Base-by-base conservation (phyloP, 192 early-diverging fungal species). In the Linnemannia hyalina region DNA sequence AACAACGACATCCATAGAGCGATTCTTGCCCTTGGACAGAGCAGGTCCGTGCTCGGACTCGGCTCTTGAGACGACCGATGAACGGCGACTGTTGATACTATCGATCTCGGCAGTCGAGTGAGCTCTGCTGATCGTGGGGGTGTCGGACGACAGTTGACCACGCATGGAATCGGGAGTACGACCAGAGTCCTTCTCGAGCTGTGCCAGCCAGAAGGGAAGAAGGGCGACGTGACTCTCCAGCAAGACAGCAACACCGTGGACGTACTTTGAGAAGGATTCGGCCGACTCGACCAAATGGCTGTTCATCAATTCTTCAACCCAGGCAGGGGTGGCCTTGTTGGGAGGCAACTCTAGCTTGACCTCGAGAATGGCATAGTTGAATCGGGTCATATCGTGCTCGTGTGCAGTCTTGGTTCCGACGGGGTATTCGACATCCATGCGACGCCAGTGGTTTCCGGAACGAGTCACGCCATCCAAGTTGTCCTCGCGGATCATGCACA, bases 401-500 rank as follows among this genome's bases (percentile, higher is more conserved):
- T 98, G 98, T 0, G 96, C 95, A 74, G 93, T 93, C 69, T 95
- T 92, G 41, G 94, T 90, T 29, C 92, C 93, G 63, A 86, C 46
- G n/a, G 84, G 84, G 52, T 86, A 86, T 11, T 90, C 83, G 74
- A 96, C 93, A 83, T 99, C 97, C 47, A 91, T 93, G 49, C 98
- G 94, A 69, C 97, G 94, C 99, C 99, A 99, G 90, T 96, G 96
- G 77, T 91, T 85, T 9, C 93, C 95, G n/a, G 93, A 92, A 26
- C 99, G 94, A 41, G 88, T 83, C 60, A 91, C 91, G 73, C 92
- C 92, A 78, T 96, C 94, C 76, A 90, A 88, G 60, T 94, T 91
- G 89, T 99, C 99, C 83, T 99, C 99, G 41, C 99, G 97, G 79
- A 98, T 95, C 93, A 99, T 96, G 70, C 95, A 95, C 63, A 99